Base-by-base conservation (phyloP, 2,329 filamentous ascomycete species). In the Orbilia blumenaviensis region DNA sequence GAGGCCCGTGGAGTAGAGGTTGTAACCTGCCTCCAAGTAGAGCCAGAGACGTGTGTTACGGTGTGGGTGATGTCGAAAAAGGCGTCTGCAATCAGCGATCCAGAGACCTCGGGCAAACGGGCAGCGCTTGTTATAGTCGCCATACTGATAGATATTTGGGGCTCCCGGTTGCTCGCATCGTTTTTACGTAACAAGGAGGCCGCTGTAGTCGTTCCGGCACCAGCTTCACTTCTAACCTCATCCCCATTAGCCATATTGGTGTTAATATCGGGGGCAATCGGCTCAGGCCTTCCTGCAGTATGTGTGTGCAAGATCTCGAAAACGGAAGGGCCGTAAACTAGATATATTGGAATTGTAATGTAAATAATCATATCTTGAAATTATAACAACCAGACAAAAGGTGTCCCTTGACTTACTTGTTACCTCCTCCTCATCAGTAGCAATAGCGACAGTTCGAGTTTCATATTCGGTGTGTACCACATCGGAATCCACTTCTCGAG, bases 221-320 rank as follows among this genome's bases (percentile, higher is more conserved):
- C 8, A 21, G 16, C 6, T 4, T 36, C 16, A 23, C 1, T 23
- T 9, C 25, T 41, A 8, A 1, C 9, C 5, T 9, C 25, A 27
- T 32, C 27, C 27, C 27, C 23, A 36, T 48, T 50, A 8, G 32
- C 12, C 25, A 73, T 29, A 4, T 38, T 46, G 2, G 63, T 56
- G 23, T 75, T 75, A 29, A 75, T 75, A 36, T 56, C 48, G 2
- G 71, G 71, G 8, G 46, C 63, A 16, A 75, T 60, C 5, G 71
- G 71, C 14, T 48, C 9, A 9, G 50, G 68, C 5, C 36, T 56
- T 25, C 56, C 56, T 8, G 32, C 38, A 2, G 16, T 32, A 23
- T 75, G 71, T 3, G 71, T 75, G 41, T 75, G 71, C 6, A 18
- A 25, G 0, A 46, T 25, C 21, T 48, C 29, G 16, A 58, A 14